phyloP scores from a whole-genome alignment of 257 asterid genomes.

The Salvia rosmarinus region DNA sequence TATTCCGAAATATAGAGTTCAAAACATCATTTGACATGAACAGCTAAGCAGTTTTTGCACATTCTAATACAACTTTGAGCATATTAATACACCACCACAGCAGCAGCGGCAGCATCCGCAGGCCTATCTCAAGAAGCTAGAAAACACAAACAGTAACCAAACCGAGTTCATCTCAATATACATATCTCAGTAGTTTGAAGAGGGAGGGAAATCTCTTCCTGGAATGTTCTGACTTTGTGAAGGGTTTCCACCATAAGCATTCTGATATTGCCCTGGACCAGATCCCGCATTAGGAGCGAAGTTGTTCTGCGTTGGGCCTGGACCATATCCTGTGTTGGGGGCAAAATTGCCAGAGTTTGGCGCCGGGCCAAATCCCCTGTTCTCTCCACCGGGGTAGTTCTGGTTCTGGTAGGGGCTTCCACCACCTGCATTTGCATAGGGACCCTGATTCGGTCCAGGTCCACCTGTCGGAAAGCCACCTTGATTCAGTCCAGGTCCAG shows the following conservation, averaged over 20 bases:
- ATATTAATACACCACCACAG: not conserved
- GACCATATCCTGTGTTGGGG: slow-evolving; percentile 39
- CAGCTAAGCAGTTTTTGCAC: slow-evolving; percentile 14
- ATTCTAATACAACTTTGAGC: not conserved
- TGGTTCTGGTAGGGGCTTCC: slow-evolving; percentile 33
- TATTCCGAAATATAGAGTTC: not conserved
- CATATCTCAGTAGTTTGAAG: slow-evolving; percentile 37
- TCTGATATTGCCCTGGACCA: slow-evolving; percentile 46
- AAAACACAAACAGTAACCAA: not conserved
- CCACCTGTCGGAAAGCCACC: too few relatives aligned
- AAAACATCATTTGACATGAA: not conserved
- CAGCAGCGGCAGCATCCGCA: slow-evolving; percentile 15
- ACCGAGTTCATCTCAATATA: slow-evolving; percentile 32
- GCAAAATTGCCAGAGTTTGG: slow-evolving; percentile 23
- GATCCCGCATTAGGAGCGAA: slow-evolving; percentile 37
- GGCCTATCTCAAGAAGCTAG: slow-evolving; percentile 18
- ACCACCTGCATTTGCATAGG: slow-evolving; percentile 14
- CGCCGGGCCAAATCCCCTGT: slow-evolving; percentile 42
- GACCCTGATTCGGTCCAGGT: slow-evolving; percentile 7
- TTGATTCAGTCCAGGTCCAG: slow-evolving; percentile 29
- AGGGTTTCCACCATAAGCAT: slow-evolving; percentile 40
- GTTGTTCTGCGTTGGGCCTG: slow-evolving; percentile 31
- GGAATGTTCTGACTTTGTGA: slow-evolving; percentile 47
- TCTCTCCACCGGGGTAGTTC: slow-evolving; percentile 39
- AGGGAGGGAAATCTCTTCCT: slow-evolving; percentile 55